A percentile compares a stretch with the other conserved stretches of the same genome.
phyloP scores from a whole-genome alignment of 805 yeast species.

The Diddensiella caesifluorescens region DNA sequence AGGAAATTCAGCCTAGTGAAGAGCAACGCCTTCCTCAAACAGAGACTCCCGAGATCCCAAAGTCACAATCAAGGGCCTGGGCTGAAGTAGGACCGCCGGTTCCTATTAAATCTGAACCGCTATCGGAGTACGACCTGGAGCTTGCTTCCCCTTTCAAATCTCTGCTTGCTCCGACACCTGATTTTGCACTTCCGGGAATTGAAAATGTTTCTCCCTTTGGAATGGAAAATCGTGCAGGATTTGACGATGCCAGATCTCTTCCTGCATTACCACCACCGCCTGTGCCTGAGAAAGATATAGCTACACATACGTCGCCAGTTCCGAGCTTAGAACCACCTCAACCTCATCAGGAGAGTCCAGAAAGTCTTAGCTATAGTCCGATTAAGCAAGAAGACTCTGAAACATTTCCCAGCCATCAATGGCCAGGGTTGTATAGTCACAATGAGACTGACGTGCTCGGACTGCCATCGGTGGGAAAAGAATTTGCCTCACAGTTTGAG shows the following conservation, averaged over 20 bases:
- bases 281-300: neutral
- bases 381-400: slow-evolving; percentile 7
- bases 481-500: slow-evolving; percentile 20
- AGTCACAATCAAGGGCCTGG: too few species aligned
- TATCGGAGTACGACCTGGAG: neutral
- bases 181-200: slow-evolving; percentile 1
- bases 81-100: too few species aligned
- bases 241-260: neutral
- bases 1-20: too few species aligned
- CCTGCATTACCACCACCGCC: slow-evolving; percentile 6
- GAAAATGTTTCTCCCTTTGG: slow-evolving; percentile 1
- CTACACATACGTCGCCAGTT: slow-evolving; percentile 10
- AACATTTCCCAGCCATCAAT: neutral
- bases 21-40: too few species aligned
- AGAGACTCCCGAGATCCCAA: too few species aligned
- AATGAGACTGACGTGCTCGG: slow-evolving; percentile 3
- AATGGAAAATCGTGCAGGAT: neutral
- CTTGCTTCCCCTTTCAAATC: neutral
- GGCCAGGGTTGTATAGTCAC: slow-evolving; percentile 3
- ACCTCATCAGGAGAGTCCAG: slow-evolving; percentile 8
- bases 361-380: slow-evolving; percentile 13
- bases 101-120: slow-evolving; percentile 2
- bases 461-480: slow-evolving; percentile 16
- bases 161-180: neutral
- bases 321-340: slow-evolving; percentile 14